A percentile compares a stretch with the other conserved stretches of the same genome.
These are phyloP conservation scores for Potentilla sterilis DNA, from an alignment of 306 rosid genomes.

Conservation along the genomic window DNA sequence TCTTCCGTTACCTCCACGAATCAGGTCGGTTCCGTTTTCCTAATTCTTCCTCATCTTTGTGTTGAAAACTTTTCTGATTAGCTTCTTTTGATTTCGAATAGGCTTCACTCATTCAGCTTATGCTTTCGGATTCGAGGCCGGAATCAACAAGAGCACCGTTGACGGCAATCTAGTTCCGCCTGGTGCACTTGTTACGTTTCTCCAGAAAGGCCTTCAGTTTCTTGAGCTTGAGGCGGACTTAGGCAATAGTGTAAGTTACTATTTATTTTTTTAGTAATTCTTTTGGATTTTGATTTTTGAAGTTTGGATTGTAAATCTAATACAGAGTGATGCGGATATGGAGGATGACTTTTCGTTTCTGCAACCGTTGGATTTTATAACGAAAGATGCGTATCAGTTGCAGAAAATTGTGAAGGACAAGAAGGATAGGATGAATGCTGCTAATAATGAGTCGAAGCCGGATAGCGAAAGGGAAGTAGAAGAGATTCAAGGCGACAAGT, in stretches of 20 bases:
- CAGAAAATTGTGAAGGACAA: conserved; percentile 46
- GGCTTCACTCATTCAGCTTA: conserved; percentile 70
- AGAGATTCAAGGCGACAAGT: conserved; percentile 13
- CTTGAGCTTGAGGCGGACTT: conserved; percentile 66
- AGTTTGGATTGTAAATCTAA: background rate
- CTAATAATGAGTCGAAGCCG: conserved; percentile 37
- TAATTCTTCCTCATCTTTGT: background rate
- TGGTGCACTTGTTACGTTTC: conserved; percentile 57
- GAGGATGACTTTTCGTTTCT: conserved; percentile 63
- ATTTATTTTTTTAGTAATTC: background rate
- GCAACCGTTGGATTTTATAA: conserved; percentile 67
- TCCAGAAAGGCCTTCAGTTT: conserved; percentile 66
- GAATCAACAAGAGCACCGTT: conserved; percentile 45
- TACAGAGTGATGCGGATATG: conserved; percentile 56
- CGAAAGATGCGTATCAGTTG: conserved; percentile 53
- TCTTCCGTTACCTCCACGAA: conserved; percentile 66
- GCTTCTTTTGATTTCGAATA: background rate
- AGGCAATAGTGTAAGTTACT: conserved; percentile 47
- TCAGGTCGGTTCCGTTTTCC: conserved; percentile 32
- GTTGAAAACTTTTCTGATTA: background rate
- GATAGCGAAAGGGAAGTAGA: conserved; percentile 31
- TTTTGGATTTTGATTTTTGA: background rate
- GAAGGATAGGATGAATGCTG: conserved; percentile 40
- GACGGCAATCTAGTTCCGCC: conserved; percentile 63
- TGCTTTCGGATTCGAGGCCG: conserved; percentile 65